A percentile compares a stretch with the other conserved stretches of the same genome.
These are phyloP conservation scores for Ananas comosus DNA, from an alignment of 176 grass and related monocot genomes.

Conservation along the genomic window DNA sequence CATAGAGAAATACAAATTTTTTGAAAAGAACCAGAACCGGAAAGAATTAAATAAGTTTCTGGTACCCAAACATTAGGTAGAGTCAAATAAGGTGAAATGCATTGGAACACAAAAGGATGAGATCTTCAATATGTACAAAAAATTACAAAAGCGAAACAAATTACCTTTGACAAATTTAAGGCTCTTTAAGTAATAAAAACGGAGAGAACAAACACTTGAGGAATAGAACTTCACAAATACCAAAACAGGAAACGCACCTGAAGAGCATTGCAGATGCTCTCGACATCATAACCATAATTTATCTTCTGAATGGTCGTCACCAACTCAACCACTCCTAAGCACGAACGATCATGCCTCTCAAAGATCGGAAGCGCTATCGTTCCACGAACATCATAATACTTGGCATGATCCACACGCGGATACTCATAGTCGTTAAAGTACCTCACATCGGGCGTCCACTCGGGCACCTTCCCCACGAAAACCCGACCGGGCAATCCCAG, in stretches of 20 bases:
- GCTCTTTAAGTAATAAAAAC: too few relatives aligned
- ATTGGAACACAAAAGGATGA: too few relatives aligned
- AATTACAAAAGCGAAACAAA: too few relatives aligned
- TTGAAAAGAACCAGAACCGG: too few relatives aligned
- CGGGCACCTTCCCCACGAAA: constrained; percentile 72
- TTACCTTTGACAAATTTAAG: too few relatives aligned
- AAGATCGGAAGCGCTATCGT: constrained; percentile 77
- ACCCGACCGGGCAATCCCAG: constrained; percentile 77
- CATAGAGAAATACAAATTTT: too few relatives aligned
- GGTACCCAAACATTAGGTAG: too few relatives aligned
- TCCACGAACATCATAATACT: constrained; percentile 58
- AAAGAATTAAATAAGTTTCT: too few relatives aligned
- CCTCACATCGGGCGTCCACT: constrained; percentile 95
- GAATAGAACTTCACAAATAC: constrained; percentile 14
- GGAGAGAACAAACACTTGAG: neutral
- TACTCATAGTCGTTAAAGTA: constrained; percentile 73
- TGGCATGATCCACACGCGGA: constrained; percentile 61
- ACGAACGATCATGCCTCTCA: constrained; percentile 32
- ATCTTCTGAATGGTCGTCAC: constrained; percentile 76
- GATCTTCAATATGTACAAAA: too few relatives aligned
- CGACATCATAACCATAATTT: constrained; percentile 69
- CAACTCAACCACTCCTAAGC: constrained; percentile 88
- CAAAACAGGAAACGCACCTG: constrained; percentile 38
- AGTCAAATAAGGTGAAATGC: too few relatives aligned
- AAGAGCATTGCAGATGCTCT: constrained; percentile 86